Base-by-base conservation (phyloP, 2,329 filamentous ascomycete species). In the Botrytis medusae region DNA sequence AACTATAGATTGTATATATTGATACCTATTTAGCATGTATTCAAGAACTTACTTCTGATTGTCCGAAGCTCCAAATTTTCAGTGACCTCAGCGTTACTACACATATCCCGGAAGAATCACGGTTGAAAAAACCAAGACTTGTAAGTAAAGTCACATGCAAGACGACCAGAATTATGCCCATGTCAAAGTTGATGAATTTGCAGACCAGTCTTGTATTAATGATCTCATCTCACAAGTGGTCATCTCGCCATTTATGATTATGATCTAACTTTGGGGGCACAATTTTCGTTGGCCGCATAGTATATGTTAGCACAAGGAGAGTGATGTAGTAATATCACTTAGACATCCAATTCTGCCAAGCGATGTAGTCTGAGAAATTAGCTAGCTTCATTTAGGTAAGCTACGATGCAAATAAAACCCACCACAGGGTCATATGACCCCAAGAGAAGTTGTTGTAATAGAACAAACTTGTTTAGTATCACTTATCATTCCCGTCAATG, bases 11-110 rank as follows among this genome's bases (percentile, higher is more conserved):
- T 69, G 29, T 48, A 32, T 57, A 18, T 42, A 69, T 69, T 16
- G 64, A 57, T 68, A 16, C 34, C 46, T 22, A 54, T 29, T 42
- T 59, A 57, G 10, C 65, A 42, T 25, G 3, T 42, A 44, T 57
- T 44, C 9, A 65, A n/a, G 48, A n/a, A n/a, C 25, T n/a, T 48
- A 20, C 2, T 14, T 57, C 9, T 32, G 5, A 22, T 14, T 16
- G 40, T 9, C 9, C 9, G 6, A 57, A 42, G 22, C 10, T 10
- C 2, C 6, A 57, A 42, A 1, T 4, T 32, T 6, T 0, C 0
- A 32, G 42, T 46, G n/a, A 25, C 12, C 16, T 69, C 6, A 18
- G 51, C n/a, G 1, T 57, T 40, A 25, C 25, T 42, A 2, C 3
- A 62, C 14, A 62, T 40, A 16, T 40, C 0, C 14, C 34, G 10